phyloP scores from a whole-genome alignment of 176 grass and related monocot genomes.

The Rhipidocladum racemiflorum region DNA sequence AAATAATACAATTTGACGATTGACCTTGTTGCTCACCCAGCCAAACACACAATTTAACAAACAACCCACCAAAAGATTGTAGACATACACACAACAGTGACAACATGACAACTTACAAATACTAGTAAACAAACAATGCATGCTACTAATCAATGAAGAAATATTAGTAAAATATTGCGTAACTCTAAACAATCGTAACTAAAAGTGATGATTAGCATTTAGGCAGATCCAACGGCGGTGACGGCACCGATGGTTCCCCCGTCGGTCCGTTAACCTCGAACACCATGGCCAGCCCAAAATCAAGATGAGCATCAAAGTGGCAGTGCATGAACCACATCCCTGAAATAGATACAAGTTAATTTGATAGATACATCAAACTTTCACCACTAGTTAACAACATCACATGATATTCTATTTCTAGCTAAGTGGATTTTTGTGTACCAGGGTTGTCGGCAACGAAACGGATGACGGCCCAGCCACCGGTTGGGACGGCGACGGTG shows the following conservation, averaged over 20 bases:
- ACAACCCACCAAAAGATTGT: neutral
- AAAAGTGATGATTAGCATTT: neutral
- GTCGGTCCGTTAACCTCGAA: conserved; percentile 60
- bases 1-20: neutral
- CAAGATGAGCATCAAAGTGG: conserved; percentile 56
- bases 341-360: neutral
- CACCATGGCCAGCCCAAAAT: conserved; percentile 45
- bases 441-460: conserved; percentile 65
- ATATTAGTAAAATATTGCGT: neutral
- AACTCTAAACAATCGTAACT: neutral
- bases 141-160: neutral
- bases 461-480: conserved; percentile 56
- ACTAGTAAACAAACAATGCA: neutral
- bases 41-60: neutral
- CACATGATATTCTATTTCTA: neutral
- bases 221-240: conserved; percentile 20
- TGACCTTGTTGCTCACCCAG: neutral
- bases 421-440: neutral
- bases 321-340: conserved; percentile 75
- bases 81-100: neutral
- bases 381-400: neutral
- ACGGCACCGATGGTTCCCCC: neutral
- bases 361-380: neutral
- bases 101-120: neutral
- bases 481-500: conserved; percentile 38